Evolutionary conservation across 306 rosid species (phyloP).

Genomic region (Trifolium pratense): DNA sequence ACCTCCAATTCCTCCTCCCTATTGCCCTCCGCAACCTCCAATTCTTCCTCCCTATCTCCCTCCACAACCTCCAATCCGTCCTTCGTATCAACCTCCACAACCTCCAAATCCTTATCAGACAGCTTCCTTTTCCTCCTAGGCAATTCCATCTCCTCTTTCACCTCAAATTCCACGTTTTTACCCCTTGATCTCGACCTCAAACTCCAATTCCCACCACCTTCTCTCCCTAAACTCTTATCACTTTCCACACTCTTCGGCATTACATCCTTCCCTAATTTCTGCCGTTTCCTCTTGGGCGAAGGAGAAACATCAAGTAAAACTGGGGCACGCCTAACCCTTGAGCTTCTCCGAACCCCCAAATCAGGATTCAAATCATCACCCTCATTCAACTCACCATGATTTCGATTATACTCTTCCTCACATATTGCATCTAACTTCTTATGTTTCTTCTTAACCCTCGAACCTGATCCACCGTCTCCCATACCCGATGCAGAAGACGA

Average conservation of each 20-base stretch:
- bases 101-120: constrained; percentile 50
- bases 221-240: constrained; percentile 42
- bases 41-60: not conserved
- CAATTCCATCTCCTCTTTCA: constrained; percentile 41
- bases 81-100: constrained; percentile 21
- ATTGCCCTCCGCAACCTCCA: not conserved
- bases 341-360: constrained; percentile 73
- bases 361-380: constrained; percentile 45
- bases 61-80: constrained; percentile 46
- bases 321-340: constrained; percentile 81
- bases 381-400: constrained; percentile 68
- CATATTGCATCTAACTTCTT: constrained; percentile 94
- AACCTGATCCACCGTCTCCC: constrained; percentile 55
- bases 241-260: constrained; percentile 37
- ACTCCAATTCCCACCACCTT: constrained; percentile 52
- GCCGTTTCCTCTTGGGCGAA: constrained; percentile 67
- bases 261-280: constrained; percentile 49
- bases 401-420: constrained; percentile 71
- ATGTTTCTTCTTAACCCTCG: constrained; percentile 78
- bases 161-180: constrained; percentile 45
- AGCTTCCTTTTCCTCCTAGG: constrained; percentile 67
- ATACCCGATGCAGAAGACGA: constrained; percentile 47
- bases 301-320: constrained; percentile 83
- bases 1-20: not conserved
- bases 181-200: constrained; percentile 72